phyloP scores from a whole-genome alignment of 1,139 yeast genomes.

The Diutina mesorugosa region DNA sequence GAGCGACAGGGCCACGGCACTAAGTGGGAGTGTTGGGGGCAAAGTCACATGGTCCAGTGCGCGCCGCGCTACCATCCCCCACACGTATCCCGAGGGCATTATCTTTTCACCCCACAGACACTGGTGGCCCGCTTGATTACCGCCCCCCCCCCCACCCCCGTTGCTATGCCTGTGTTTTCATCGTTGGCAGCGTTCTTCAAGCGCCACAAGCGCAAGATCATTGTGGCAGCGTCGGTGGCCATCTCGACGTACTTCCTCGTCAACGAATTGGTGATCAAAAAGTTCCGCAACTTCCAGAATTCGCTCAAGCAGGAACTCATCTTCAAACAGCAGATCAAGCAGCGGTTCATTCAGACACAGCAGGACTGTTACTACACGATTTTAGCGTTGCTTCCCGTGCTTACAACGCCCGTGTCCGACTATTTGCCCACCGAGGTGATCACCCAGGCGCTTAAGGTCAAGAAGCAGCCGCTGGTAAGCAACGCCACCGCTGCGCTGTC shows the following conservation, averaged over 20 bases:
- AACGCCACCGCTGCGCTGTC: constrained; percentile 8
- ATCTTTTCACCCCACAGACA: neutral
- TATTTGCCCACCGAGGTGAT: constrained; percentile 62
- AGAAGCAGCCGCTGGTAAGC: constrained; percentile 26
- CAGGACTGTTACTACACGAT: constrained; percentile 82
- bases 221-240: constrained; percentile 44
- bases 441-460: constrained; percentile 56
- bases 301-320: constrained; percentile 62
- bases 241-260: constrained; percentile 47
- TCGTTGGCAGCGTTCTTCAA: constrained; percentile 41
- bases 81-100: neutral
- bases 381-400: constrained; percentile 69
- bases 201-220: constrained; percentile 49
- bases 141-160: neutral
- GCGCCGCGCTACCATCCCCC: neutral
- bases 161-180: constrained; percentile 35
- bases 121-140: neutral
- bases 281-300: constrained; percentile 55
- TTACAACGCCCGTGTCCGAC: constrained; percentile 51
- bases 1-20: neutral
- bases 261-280: constrained; percentile 44
- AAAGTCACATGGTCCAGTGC: neutral
- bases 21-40: neutral
- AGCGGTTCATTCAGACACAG: constrained; percentile 78
- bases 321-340: constrained; percentile 59